Conservation (phyloP, 345 rosid genomes). For the Linum tenue region DNA sequence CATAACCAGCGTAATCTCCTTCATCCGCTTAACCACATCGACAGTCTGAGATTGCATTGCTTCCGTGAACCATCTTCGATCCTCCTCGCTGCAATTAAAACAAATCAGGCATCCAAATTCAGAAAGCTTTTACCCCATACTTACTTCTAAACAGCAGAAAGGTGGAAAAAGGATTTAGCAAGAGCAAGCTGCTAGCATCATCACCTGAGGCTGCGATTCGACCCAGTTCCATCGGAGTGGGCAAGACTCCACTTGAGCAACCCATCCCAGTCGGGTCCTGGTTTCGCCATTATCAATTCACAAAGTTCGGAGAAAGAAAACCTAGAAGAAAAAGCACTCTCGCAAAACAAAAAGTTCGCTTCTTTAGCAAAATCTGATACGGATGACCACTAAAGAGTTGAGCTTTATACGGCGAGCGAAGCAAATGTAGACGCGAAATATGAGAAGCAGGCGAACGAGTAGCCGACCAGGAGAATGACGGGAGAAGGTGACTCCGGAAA, state of each 20-base stretch:
- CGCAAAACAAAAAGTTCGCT: background rate
- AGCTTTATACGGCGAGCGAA: background rate
- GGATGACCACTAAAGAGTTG: background rate
- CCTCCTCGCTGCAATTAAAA: constrained; percentile 53
- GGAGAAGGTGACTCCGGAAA: background rate
- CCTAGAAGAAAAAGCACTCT: background rate
- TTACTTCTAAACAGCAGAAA: background rate
- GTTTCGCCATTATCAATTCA: constrained; percentile 41
- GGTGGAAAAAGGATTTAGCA: background rate
- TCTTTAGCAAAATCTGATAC: background rate
- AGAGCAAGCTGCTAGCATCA: background rate
- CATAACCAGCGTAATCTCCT: constrained; percentile 75
- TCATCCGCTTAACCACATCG: constrained; percentile 76
- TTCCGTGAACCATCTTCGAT: constrained; percentile 85
- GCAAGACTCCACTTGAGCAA: constrained; percentile 91
- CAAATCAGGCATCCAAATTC: background rate
- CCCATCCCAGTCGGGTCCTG: constrained; percentile 88
- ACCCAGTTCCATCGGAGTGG: constrained; percentile 63
- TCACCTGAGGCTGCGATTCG: constrained; percentile 55
- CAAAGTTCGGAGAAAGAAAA: background rate
- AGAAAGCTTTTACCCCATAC: background rate
- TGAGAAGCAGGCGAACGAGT: background rate
- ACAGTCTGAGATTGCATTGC: constrained; percentile 77
- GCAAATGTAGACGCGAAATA: background rate
- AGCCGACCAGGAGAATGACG: background rate